phyloP scores from a whole-genome alignment of 257 asterid species.

The Solanum tacnaense region DNA sequence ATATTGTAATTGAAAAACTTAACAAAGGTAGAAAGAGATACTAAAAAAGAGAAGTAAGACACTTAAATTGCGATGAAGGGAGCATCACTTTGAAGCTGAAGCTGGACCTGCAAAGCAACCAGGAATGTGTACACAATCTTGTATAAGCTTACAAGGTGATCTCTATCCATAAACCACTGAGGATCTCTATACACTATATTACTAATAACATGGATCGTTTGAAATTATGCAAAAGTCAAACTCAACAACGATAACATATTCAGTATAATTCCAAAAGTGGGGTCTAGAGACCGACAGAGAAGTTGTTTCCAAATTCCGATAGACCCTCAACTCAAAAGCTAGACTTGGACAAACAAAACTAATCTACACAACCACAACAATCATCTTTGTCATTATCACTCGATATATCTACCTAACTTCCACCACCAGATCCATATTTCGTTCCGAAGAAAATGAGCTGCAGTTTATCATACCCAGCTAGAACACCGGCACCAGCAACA shows the following conservation, averaged over 20 bases:
- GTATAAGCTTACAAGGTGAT: neutral
- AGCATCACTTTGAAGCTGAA: neutral
- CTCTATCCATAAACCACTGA: neutral
- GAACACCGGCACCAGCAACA: constrained; percentile 14
- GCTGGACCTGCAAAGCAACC: neutral
- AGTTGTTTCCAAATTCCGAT: neutral
- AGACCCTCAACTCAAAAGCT: neutral
- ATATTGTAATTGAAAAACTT: too few species aligned
- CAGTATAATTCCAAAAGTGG: neutral
- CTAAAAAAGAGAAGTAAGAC: too few species aligned
- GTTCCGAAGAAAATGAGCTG: constrained; percentile 1
- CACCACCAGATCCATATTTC: constrained; percentile 16
- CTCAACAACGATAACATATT: neutral
- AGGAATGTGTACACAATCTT: neutral
- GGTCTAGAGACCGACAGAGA: fast-evolving
- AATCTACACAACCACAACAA: neutral
- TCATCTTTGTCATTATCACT: neutral
- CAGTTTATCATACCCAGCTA: constrained; percentile 12
- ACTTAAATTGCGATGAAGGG: neutral
- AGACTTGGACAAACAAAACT: neutral
- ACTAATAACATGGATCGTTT: neutral
- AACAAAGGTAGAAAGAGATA: neutral
- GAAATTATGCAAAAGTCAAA: neutral
- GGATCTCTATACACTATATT: neutral
- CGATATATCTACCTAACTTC: neutral